Evolutionary conservation across 1,284 basidiomycete species (phyloP).

Genomic region (Rhodotorula sp.): DNA sequence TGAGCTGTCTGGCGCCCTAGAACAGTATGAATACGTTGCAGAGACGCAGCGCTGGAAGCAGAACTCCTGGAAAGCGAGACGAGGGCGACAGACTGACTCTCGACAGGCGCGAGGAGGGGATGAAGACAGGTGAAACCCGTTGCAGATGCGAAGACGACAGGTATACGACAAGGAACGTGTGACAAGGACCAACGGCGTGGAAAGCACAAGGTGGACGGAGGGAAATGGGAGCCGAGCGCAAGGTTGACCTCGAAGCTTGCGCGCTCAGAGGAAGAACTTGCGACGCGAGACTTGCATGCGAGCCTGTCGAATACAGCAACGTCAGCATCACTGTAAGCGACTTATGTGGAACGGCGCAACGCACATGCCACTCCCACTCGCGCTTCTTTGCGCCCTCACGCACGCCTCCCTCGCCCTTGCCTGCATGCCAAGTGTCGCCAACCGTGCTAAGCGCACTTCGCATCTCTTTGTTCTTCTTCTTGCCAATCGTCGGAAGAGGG

Average conservation of each 20-base stretch:
- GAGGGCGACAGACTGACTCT: no score
- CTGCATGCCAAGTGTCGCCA: conserved; percentile 41
- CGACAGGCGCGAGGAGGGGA: no score
- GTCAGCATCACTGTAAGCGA: not conserved
- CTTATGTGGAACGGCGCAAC: not conserved
- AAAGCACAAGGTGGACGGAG: not conserved
- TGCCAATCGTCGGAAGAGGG: conserved; percentile 31
- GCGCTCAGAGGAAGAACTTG: conserved; percentile 40
- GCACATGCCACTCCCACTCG: conserved; percentile 41
- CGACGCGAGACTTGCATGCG: conserved; percentile 43
- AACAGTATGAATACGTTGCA: no score
- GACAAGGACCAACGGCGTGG: not conserved
- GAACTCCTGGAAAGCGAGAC: no score
- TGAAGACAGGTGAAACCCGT: not conserved
- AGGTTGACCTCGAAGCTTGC: no score
- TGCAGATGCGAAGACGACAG: no score
- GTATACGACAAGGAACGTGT: not conserved
- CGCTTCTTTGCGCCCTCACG: conserved; percentile 36
- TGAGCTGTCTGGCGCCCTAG: no score
- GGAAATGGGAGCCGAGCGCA: no score
- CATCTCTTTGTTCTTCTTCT: conserved; percentile 30
- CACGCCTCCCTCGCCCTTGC: conserved; percentile 41
- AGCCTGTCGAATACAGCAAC: conserved; percentile 16
- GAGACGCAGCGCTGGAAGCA: no score
- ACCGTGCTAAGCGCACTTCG: conserved; percentile 31